Evolutionary conservation across 805 yeast genomes (phyloP).

Genomic region (Blastobotrys mokoenaii): DNA sequence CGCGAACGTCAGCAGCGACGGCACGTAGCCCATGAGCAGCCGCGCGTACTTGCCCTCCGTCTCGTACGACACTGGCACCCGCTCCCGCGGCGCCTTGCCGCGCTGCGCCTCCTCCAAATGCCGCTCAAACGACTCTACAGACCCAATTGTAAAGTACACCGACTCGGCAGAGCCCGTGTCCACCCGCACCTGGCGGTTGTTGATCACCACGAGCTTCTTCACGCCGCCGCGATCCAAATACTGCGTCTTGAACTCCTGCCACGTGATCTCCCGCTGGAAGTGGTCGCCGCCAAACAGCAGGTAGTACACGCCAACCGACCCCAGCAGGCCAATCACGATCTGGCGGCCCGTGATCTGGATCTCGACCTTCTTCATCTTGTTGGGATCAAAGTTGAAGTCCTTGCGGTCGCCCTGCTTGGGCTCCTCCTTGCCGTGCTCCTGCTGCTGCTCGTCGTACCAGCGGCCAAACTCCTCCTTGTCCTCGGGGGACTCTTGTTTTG

Average conservation of each 20-base stretch:
- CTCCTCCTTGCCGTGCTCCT: slow-evolving; percentile 1
- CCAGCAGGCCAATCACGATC: slow-evolving; percentile 7
- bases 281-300: slow-evolving; percentile 7
- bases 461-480: slow-evolving; percentile 1
- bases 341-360: slow-evolving; percentile 6
- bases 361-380: slow-evolving; percentile 7
- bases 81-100: slow-evolving; percentile 56
- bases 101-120: slow-evolving; percentile 70
- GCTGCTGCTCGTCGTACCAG: neutral
- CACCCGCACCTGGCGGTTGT: slow-evolving; percentile 56
- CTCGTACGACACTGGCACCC: slow-evolving; percentile 69
- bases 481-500: neutral
- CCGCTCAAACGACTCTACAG: slow-evolving; percentile 77
- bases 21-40: slow-evolving; percentile 61
- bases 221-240: slow-evolving; percentile 74
- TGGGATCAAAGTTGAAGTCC: neutral
- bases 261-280: slow-evolving; percentile 36
- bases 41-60: slow-evolving; percentile 60
- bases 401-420: neutral
- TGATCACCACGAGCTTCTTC: slow-evolving; percentile 61
- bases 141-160: slow-evolving; percentile 78
- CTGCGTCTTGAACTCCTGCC: slow-evolving; percentile 79
- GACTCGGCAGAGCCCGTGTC: slow-evolving; percentile 39
- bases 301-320: slow-evolving; percentile 1
- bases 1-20: slow-evolving; percentile 73